These are phyloP conservation scores for Capsella rubella DNA, from an alignment of 441 rosid genomes.

Conservation along the genomic window DNA sequence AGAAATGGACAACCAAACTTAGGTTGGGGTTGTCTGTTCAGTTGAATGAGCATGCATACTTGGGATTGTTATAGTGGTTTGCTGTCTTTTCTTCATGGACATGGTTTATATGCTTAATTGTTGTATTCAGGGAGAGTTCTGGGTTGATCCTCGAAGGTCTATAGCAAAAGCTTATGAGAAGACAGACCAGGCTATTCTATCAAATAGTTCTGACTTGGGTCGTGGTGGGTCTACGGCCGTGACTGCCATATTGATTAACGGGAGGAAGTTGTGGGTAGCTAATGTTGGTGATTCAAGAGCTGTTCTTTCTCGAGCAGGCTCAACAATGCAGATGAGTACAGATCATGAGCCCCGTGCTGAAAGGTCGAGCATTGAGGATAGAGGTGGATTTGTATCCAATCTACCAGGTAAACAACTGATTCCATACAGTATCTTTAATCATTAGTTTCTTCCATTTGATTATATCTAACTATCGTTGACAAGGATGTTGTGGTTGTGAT, in stretches of 20 bases:
- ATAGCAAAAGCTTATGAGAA: constrained; percentile 80
- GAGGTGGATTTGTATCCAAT: constrained; percentile 95
- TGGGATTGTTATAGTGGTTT: background rate
- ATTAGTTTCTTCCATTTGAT: background rate
- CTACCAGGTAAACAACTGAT: constrained; percentile 68
- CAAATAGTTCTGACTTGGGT: constrained; percentile 74
- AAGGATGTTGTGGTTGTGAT: background rate
- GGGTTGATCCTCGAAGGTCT: constrained; percentile 57
- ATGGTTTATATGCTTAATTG: background rate
- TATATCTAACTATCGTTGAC: background rate
- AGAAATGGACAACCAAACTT: too few relatives aligned
- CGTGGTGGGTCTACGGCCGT: constrained; percentile 97
- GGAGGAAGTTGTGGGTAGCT: constrained; percentile 75
- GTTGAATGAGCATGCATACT: background rate
- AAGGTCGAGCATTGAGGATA: constrained; percentile 82
- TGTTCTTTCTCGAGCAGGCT: constrained; percentile 73
- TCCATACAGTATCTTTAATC: background rate
- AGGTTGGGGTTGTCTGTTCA: background rate
- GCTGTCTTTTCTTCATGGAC: background rate
- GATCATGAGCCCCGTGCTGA: constrained; percentile 94
- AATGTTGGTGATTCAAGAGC: constrained; percentile 93
- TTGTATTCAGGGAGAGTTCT: constrained; percentile 64
- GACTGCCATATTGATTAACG: constrained; percentile 79
- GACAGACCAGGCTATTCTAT: constrained; percentile 86
- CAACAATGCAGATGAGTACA: constrained; percentile 62